Evolutionary conservation across 1,139 yeast genomes (phyloP).

Genomic region (Candida neerlandica): DNA sequence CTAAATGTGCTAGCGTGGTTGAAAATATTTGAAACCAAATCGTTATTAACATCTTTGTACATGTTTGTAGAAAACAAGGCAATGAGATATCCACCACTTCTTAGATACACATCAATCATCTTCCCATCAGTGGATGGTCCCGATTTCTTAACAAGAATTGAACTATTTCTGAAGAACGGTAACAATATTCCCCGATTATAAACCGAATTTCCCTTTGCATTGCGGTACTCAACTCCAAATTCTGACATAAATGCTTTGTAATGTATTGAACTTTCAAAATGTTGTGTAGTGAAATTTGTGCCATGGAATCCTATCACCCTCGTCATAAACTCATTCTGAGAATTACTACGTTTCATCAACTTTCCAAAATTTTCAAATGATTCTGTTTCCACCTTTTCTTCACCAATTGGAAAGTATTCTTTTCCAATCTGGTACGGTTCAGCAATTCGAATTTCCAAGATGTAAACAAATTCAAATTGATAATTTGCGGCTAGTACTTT

Average conservation of each 20-base stretch:
- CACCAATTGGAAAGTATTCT: slow-evolving; percentile 43
- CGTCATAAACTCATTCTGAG: slow-evolving; percentile 36
- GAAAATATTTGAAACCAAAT: slow-evolving; percentile 50
- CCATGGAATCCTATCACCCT: slow-evolving; percentile 55
- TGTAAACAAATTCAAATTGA: slow-evolving; percentile 52
- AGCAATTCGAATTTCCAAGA: slow-evolving; percentile 57
- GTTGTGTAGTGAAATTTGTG: slow-evolving; percentile 26
- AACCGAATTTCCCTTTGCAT: slow-evolving; percentile 26
- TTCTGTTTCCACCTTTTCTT: slow-evolving; percentile 46
- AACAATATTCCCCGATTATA: slow-evolving; percentile 52
- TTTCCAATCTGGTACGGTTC: slow-evolving; percentile 44
- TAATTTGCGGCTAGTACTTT: slow-evolving; percentile 40
- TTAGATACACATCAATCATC: slow-evolving; percentile 44
- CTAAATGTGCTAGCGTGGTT: slow-evolving; percentile 42
- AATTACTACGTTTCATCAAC: slow-evolving; percentile 27
- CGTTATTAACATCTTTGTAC: slow-evolving; percentile 35
- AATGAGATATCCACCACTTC: slow-evolving; percentile 61
- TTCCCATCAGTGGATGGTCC: slow-evolving; percentile 16
- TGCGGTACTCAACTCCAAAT: slow-evolving; percentile 52
- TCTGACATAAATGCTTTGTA: slow-evolving; percentile 53
- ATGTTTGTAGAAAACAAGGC: slow-evolving; percentile 46
- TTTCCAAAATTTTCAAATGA: slow-evolving; percentile 40
- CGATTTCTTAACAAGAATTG: slow-evolving; percentile 43
- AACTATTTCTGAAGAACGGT: slow-evolving; percentile 50
- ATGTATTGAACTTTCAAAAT: slow-evolving; percentile 50